These are phyloP conservation scores for Neophaeococcomyces aloes DNA, from an alignment of 2,329 filamentous ascomycete species.

Conservation along the genomic window DNA sequence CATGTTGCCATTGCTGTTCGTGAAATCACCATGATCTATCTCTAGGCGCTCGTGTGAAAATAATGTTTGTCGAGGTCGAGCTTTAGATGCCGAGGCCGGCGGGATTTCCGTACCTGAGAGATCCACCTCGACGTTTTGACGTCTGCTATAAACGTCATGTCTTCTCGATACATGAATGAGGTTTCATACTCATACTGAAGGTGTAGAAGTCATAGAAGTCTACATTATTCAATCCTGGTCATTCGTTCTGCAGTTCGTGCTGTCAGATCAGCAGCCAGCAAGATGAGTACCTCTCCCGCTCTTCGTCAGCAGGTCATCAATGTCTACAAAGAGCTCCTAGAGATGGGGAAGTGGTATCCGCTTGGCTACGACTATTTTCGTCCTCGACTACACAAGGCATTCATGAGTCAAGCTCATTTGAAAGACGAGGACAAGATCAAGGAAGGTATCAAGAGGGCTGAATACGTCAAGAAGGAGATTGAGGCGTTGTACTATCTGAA, in stretches of 20 bases:
- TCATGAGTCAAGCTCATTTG: constrained; percentile 61
- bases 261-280: background rate
- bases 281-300: constrained; percentile 36
- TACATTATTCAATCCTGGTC: no score
- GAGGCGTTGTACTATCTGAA: constrained; percentile 92
- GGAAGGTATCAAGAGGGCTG: constrained; percentile 62
- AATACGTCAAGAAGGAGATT: constrained; percentile 92
- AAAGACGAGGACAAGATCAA: constrained; percentile 64
- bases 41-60: background rate
- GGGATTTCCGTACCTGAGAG: background rate
- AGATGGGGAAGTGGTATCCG: constrained; percentile 77
- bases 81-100: constrained; percentile 3
- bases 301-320: constrained; percentile 69
- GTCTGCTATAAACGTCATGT: background rate
- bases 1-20: background rate
- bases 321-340: constrained; percentile 89
- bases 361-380: constrained; percentile 75
- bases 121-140: background rate
- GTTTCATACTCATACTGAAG: background rate
- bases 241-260: no score
- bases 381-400: constrained; percentile 71
- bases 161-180: background rate
- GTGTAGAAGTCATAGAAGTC: no score
- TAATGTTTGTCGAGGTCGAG: background rate
- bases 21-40: no score